Conservation (phyloP, 2,329 filamentous ascomycete species). For the Exophiala spinifera region DNA sequence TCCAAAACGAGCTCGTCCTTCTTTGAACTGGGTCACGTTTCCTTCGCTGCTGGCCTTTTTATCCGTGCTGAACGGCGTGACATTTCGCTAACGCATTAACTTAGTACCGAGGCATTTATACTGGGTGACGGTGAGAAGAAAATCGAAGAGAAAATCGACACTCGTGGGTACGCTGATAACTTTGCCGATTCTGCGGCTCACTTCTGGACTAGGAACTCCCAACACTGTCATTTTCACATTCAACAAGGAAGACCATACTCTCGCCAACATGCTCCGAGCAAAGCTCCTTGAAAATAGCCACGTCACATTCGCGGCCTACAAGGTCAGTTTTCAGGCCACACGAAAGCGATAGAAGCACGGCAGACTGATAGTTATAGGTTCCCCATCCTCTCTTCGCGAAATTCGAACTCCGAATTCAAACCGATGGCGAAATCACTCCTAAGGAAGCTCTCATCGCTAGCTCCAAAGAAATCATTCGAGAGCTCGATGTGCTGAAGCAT, state of each 20-base stretch:
- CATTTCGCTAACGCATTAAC: slow-evolving; percentile 5
- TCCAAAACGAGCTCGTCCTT: neutral
- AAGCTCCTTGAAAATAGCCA: slow-evolving; percentile 81
- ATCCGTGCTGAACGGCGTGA: neutral
- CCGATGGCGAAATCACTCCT: slow-evolving; percentile 82
- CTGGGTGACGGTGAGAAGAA: slow-evolving; percentile 88
- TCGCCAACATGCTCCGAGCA: slow-evolving; percentile 83
- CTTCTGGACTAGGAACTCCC: slow-evolving; percentile 66
- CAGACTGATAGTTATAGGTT: slow-evolving; percentile 32
- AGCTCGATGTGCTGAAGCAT: slow-evolving; percentile 74
- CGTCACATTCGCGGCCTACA: slow-evolving; percentile 89
- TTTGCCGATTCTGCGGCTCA: slow-evolving; percentile 1
- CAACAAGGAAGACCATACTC: slow-evolving; percentile 94
- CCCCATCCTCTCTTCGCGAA: slow-evolving; percentile 47
- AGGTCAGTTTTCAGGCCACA: slow-evolving; percentile 54
- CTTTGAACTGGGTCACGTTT: neutral
- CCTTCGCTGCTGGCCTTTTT: neutral
- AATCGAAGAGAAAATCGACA: slow-evolving; percentile 82
- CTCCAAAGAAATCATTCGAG: slow-evolving; percentile 77
- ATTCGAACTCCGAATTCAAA: slow-evolving; percentile 80
- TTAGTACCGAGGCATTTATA: slow-evolving; percentile 89
- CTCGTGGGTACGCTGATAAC: slow-evolving; percentile 60
- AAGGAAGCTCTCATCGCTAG: slow-evolving; percentile 80
- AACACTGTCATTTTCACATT: slow-evolving; percentile 95
- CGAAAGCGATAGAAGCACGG: slow-evolving; percentile 1